Evolutionary conservation across 2,329 filamentous ascomycete genomes (phyloP).

Genomic region (Epichloe sylvatica): DNA sequence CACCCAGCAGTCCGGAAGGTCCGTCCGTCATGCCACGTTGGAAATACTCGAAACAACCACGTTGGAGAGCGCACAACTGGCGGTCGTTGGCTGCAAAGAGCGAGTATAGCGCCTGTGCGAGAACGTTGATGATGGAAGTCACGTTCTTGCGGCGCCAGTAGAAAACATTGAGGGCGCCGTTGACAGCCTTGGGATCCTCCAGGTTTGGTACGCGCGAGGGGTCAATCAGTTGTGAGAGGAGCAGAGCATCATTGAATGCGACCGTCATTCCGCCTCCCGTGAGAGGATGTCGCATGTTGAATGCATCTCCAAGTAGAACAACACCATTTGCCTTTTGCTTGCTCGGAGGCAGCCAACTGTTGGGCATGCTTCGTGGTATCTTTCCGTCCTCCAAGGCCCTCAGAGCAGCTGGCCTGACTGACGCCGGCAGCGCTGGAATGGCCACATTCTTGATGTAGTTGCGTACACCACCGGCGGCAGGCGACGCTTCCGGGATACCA

Average conservation of each 20-base stretch:
- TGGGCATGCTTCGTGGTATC: constrained; percentile 78
- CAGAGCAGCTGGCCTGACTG: constrained; percentile 58
- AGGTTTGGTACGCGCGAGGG: constrained; percentile 56
- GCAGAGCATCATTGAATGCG: constrained; percentile 78
- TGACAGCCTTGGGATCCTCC: constrained; percentile 50
- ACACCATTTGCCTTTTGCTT: constrained; percentile 46
- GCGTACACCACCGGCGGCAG: constrained; percentile 68
- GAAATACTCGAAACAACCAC: constrained; percentile 90
- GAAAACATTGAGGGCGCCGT: constrained; percentile 56
- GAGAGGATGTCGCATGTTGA: constrained; percentile 98
- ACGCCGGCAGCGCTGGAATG: constrained; percentile 59
- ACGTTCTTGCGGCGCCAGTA: constrained; percentile 78
- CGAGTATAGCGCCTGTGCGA: constrained; percentile 85
- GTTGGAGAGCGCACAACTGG: constrained; percentile 66
- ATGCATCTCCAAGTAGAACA: constrained; percentile 77
- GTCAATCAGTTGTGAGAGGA: constrained; percentile 60
- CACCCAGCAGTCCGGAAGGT: constrained; percentile 68
- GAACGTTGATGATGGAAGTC: constrained; percentile 85
- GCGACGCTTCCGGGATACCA: constrained; percentile 56
- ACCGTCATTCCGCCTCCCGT: constrained; percentile 98
- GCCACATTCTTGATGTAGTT: constrained; percentile 69
- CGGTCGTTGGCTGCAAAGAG: constrained; percentile 77
- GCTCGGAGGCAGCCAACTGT: constrained; percentile 76
- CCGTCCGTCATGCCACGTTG: constrained; percentile 60
- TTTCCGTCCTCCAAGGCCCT: constrained; percentile 65